phyloP scores from a whole-genome alignment of 768 basidiomycete species.

The Pleurotus platypus region DNA sequence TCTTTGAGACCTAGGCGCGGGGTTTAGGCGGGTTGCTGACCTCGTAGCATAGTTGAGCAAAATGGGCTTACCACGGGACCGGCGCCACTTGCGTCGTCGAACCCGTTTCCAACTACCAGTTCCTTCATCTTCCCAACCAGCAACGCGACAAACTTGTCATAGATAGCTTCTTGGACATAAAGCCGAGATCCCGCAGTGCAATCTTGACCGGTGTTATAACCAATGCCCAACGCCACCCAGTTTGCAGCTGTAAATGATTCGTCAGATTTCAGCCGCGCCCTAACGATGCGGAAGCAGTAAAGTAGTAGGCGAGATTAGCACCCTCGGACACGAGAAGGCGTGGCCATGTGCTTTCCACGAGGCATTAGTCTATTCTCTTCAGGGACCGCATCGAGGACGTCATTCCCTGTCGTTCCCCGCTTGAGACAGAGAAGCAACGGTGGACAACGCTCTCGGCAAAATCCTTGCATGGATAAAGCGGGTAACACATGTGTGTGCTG shows the following conservation, averaged over 20 bases:
- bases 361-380: neutral
- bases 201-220: slow-evolving; percentile 89
- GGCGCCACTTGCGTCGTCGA: slow-evolving; percentile 68
- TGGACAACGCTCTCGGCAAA: too few species aligned
- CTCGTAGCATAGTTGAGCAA: neutral
- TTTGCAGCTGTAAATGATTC: slow-evolving; percentile 52
- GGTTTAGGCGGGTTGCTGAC: slow-evolving; percentile 2
- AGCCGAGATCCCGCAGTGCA: slow-evolving; percentile 91
- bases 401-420: too few species aligned
- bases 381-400: too few species aligned
- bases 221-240: slow-evolving; percentile 84
- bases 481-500: neutral
- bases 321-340: too few species aligned
- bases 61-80: slow-evolving; percentile 74
- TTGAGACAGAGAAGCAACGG: too few species aligned
- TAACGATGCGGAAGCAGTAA: neutral
- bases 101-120: slow-evolving; percentile 76
- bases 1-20: slow-evolving; percentile 66
- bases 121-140: slow-evolving; percentile 66
- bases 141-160: slow-evolving; percentile 76
- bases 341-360: neutral
- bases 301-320: too few species aligned
- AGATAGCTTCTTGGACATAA: slow-evolving; percentile 83
- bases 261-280: neutral
- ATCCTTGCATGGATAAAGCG: too few species aligned